phyloP scores from a whole-genome alignment of 2,329 filamentous ascomycete genomes.

The Fusarium coicis region DNA sequence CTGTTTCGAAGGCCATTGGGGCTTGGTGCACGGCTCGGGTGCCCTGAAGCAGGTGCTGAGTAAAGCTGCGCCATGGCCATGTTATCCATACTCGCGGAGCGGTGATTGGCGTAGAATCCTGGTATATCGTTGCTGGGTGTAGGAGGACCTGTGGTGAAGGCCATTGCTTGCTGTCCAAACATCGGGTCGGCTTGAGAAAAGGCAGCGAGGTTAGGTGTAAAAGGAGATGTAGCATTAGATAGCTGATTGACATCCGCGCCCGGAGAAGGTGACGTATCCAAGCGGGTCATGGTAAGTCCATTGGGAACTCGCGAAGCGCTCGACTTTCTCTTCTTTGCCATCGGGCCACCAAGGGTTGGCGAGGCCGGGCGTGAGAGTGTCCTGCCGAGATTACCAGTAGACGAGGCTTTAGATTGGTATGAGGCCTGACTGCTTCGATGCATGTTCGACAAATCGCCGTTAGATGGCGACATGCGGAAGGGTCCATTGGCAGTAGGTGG shows the following conservation, averaged over 20 bases:
- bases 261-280: conserved; percentile 68
- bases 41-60: conserved; percentile 77
- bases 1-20: conserved; percentile 67
- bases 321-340: conserved; percentile 84
- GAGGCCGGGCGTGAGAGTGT: conserved; percentile 78
- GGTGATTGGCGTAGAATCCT: conserved; percentile 65
- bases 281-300: conserved; percentile 82
- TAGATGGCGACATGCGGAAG: conserved; percentile 69
- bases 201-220: conserved; percentile 58
- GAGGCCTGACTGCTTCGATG: conserved; percentile 59
- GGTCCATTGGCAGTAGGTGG: conserved; percentile 50
- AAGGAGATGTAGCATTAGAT: conserved; percentile 61
- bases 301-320: conserved; percentile 78
- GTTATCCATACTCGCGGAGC: conserved; percentile 74
- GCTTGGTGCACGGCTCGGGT: conserved; percentile 82
- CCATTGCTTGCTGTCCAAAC: conserved; percentile 56
- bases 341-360: conserved; percentile 72
- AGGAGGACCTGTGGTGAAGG: conserved; percentile 67
- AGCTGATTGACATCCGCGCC: conserved; percentile 53
- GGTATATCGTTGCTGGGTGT: conserved; percentile 74
- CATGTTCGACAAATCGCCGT: conserved; percentile 70
- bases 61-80: conserved; percentile 72
- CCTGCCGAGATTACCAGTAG: conserved; percentile 44
- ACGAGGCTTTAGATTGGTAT: conserved; percentile 49
- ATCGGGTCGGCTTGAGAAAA: conserved; percentile 59